phyloP scores from a whole-genome alignment of 1,284 basidiomycete species.

The Ganoderma meredithae region DNA sequence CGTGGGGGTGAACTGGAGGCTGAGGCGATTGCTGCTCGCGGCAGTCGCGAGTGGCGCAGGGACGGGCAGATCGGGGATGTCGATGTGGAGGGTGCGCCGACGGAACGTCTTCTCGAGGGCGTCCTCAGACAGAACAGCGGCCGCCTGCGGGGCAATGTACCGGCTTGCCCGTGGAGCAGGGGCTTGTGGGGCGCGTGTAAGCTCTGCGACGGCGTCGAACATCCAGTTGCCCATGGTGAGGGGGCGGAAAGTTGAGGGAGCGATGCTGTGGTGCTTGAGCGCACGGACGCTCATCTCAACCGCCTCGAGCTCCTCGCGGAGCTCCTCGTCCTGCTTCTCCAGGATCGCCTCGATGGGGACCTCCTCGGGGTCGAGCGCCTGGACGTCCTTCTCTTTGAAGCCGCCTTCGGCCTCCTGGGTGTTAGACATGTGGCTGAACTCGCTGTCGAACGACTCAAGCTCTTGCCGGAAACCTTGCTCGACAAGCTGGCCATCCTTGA shows the following conservation, averaged over 20 bases:
- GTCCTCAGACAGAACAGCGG: slow-evolving; percentile 37
- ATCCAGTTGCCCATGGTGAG: slow-evolving; percentile 73
- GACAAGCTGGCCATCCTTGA: slow-evolving; percentile 83
- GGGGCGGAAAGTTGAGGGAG: slow-evolving; percentile 42
- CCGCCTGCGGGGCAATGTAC: slow-evolving; percentile 46
- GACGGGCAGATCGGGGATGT: slow-evolving; percentile 38
- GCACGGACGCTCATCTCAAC: slow-evolving; percentile 35
- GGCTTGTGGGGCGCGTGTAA: slow-evolving; percentile 50
- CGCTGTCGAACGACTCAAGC: slow-evolving; percentile 66
- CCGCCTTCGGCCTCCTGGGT: slow-evolving; percentile 59
- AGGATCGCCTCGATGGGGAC: slow-evolving; percentile 50
- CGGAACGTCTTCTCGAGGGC: slow-evolving; percentile 29
- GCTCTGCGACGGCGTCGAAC: slow-evolving; percentile 76
- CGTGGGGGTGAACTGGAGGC: slow-evolving; percentile 69
- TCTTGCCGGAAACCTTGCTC: slow-evolving; percentile 90
- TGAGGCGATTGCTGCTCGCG: slow-evolving; percentile 49
- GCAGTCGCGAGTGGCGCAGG: slow-evolving; percentile 34
- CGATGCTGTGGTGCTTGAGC: slow-evolving; percentile 48
- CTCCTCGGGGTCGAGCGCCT: slow-evolving; percentile 39
- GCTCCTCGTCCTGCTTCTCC: slow-evolving; percentile 48
- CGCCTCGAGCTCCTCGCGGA: slow-evolving; percentile 41
- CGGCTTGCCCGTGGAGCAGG: slow-evolving; percentile 44
- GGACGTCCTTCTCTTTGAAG: slow-evolving; percentile 47
- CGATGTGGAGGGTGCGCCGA: slow-evolving; percentile 44
- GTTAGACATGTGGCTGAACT: slow-evolving; percentile 64